These are phyloP conservation scores for Pholiota molesta DNA, from an alignment of 768 basidiomycete genomes.

Conservation along the genomic window DNA sequence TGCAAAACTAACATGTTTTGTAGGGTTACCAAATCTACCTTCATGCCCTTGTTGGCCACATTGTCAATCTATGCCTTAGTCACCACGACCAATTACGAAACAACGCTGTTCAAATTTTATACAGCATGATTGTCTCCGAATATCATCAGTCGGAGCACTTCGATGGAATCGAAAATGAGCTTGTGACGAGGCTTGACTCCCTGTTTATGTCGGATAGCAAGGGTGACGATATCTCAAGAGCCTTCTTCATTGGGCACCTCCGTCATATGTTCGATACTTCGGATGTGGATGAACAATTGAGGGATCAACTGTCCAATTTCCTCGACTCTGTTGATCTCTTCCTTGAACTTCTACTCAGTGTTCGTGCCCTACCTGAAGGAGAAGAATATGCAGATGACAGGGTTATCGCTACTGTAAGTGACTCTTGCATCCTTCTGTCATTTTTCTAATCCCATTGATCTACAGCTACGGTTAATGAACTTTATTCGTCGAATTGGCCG, in stretches of 20 bases:
- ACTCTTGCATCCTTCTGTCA: constrained; percentile 10
- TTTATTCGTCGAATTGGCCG: constrained; percentile 91
- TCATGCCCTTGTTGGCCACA: constrained; percentile 82
- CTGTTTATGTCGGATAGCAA: constrained; percentile 94
- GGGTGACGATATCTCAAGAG: constrained; percentile 87
- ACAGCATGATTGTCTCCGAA: constrained; percentile 94
- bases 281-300: constrained; percentile 77
- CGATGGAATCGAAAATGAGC: constrained; percentile 87
- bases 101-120: constrained; percentile 90
- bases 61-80: constrained; percentile 91
- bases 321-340: constrained; percentile 91
- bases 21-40: constrained; percentile 87
- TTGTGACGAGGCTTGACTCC: constrained; percentile 88
- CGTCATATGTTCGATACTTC: constrained; percentile 87
- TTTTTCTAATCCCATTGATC: constrained; percentile 13
- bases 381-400: constrained; percentile 95
- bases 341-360: constrained; percentile 85
- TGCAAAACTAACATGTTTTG: constrained; percentile 10
- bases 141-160: constrained; percentile 86
- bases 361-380: constrained; percentile 88
- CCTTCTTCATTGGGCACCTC: constrained; percentile 91
- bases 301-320: constrained; percentile 78
- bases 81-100: constrained; percentile 92
- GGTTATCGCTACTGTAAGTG: constrained; percentile 81
- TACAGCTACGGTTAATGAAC: constrained; percentile 85